Conservation (phyloP, 306 rosid genomes). For the Leucaena leucocephala region DNA sequence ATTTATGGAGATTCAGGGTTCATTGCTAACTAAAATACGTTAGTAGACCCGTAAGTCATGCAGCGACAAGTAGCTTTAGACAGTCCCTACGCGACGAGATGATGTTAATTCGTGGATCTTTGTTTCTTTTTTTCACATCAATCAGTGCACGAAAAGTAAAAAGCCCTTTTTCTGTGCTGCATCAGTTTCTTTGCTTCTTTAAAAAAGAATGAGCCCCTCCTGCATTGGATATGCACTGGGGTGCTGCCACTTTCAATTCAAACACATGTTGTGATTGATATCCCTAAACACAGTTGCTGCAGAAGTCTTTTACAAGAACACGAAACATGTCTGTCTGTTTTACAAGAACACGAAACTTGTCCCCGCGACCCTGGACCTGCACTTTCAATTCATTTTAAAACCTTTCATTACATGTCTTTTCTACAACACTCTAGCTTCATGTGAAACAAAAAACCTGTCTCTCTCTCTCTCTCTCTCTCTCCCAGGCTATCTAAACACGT, state of each 20-base stretch:
- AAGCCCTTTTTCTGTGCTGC: too few relatives aligned
- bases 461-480: conserved; percentile 1
- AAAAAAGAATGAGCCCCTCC: too few relatives aligned
- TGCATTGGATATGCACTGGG: too few relatives aligned
- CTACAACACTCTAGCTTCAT: neutral
- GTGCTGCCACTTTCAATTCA: neutral
- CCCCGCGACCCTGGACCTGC: neutral
- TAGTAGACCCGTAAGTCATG: too few relatives aligned
- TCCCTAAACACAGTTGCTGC: conserved; percentile 24
- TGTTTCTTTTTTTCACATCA: neutral
- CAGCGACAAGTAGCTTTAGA: too few relatives aligned
- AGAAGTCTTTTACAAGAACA: conserved; percentile 15
- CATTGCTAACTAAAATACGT: too few relatives aligned
- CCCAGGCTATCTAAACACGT: neutral
- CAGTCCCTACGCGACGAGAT: neutral
- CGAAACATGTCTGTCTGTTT: too few relatives aligned
- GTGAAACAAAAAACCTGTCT: neutral
- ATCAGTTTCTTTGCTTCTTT: too few relatives aligned
- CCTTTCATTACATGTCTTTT: neutral
- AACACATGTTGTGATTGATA: neutral
- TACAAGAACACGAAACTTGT: neutral
- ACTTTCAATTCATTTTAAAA: too few relatives aligned
- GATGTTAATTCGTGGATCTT: neutral
- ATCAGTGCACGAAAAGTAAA: too few relatives aligned
- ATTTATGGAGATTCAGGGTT: too few relatives aligned